phyloP scores from a whole-genome alignment of 148 eudicot genomes.

The Agrostemma githago region DNA sequence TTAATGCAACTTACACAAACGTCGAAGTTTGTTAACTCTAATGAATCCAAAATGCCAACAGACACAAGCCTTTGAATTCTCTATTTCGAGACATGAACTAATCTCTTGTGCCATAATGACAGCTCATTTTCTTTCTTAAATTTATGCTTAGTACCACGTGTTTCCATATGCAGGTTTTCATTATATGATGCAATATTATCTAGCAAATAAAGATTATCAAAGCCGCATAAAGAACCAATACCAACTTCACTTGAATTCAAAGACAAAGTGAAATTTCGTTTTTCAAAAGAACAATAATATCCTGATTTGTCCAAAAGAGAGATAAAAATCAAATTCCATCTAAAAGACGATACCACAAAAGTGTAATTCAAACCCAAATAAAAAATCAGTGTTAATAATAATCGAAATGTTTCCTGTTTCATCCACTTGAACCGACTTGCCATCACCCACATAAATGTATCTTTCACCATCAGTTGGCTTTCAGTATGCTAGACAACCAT shows the following conservation, averaged over 20 bases:
- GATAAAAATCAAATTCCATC: constrained; percentile 1
- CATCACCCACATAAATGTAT: neutral
- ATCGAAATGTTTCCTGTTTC: neutral
- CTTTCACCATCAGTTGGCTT: no score
- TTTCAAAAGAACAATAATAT: constrained; percentile 12
- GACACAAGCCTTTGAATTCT: constrained; percentile 9
- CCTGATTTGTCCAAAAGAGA: neutral
- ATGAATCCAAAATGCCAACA: neutral
- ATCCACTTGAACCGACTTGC: neutral
- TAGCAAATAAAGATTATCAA: neutral
- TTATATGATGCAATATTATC: neutral
- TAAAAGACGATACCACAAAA: neutral
- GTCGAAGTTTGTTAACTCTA: neutral
- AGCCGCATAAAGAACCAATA: neutral
- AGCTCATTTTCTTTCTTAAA: neutral
- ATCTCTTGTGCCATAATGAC: neutral
- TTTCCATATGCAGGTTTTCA: no score
- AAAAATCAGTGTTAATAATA: neutral
- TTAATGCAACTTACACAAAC: neutral
- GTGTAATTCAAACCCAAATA: no score
- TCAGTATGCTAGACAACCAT: no score
- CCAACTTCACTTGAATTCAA: neutral
- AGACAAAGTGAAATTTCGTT: neutral
- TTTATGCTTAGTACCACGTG: neutral
- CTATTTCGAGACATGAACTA: neutral